A percentile compares a stretch with the other conserved stretches of the same genome.
phyloP scores from a whole-genome alignment of 129 eudicot genomes.

The Flaveria bidentis region DNA sequence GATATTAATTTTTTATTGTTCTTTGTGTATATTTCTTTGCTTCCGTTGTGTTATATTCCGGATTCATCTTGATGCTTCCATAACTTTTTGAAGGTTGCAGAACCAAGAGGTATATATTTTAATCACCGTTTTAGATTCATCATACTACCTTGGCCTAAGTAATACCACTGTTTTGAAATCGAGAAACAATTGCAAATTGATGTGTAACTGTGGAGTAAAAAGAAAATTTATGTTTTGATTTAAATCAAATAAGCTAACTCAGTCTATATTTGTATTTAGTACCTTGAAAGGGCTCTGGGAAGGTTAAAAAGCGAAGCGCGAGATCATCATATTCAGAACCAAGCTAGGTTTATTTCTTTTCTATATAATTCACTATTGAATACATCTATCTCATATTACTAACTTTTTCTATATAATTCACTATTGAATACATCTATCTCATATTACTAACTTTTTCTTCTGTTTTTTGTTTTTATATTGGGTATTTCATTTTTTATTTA shows the following conservation, averaged over 20 bases:
- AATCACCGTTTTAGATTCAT: background rate
- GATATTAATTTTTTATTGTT: constrained; percentile 1
- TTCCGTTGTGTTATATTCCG: constrained; percentile 3
- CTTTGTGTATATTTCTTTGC: constrained; percentile 1
- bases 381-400: constrained; percentile 5
- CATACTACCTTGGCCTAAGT: constrained; percentile 2
- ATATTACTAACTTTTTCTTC: background rate
- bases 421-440: too few species aligned
- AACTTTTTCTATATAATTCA: too few species aligned
- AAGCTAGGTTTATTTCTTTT: constrained; percentile 40
- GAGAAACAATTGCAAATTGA: constrained; percentile 3
- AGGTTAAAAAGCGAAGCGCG: constrained; percentile 60
- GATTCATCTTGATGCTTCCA: constrained; percentile 25
- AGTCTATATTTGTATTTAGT: constrained; percentile 37
- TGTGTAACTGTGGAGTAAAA: constrained; percentile 12
- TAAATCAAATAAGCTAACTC: constrained; percentile 4
- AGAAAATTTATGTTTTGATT: background rate
- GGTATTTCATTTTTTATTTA: background rate
- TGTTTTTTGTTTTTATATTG: background rate
- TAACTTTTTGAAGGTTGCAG: constrained; percentile 50
- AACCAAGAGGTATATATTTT: constrained; percentile 63
- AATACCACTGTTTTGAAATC: constrained; percentile 5
- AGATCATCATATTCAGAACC: constrained; percentile 39
- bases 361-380: background rate
- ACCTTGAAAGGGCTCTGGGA: constrained; percentile 55